phyloP scores from a whole-genome alignment of 2,329 filamentous ascomycete genomes.

The Xylariaceae sp. region DNA sequence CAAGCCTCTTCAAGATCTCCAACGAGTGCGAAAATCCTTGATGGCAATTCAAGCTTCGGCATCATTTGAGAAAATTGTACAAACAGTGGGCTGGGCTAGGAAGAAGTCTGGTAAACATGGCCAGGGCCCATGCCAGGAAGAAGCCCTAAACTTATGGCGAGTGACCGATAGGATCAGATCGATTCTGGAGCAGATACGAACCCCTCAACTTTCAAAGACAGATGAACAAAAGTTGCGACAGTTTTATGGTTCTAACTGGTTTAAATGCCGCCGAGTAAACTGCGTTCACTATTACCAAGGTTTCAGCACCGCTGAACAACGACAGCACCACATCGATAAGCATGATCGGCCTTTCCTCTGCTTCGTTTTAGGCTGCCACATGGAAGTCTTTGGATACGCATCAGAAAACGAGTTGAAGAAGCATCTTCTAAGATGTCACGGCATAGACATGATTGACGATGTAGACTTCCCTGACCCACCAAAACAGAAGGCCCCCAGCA shows the following conservation, averaged over 20 bases:
- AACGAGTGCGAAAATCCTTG: constrained; percentile 16
- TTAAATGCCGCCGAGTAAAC: constrained; percentile 39
- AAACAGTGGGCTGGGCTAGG: constrained; percentile 29
- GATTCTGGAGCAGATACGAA: constrained; percentile 34
- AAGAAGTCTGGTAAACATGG: constrained; percentile 26
- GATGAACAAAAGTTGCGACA: constrained; percentile 38
- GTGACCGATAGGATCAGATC: constrained; percentile 23
- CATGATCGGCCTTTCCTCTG: constrained; percentile 48
- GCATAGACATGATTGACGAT: constrained; percentile 26
- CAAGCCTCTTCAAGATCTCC: constrained; percentile 17
- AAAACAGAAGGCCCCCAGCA: constrained; percentile 6
- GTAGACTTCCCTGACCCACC: constrained; percentile 31
- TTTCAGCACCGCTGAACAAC: constrained; percentile 40
- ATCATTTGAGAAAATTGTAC: constrained; percentile 19
- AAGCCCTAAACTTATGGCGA: constrained; percentile 27
- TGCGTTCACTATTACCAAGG: constrained; percentile 49
- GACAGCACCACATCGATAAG: constrained; percentile 43
- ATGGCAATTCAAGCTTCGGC: constrained; percentile 7
- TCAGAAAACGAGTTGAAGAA: constrained; percentile 44
- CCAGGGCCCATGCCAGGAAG: constrained; percentile 21
- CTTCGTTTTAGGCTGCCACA: constrained; percentile 41
- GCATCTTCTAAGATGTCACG: constrained; percentile 38
- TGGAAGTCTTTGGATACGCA: constrained; percentile 43
- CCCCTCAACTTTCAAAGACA: constrained; percentile 16
- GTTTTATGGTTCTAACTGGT: constrained; percentile 26